Evolutionary conservation across 768 basidiomycete species (phyloP), one percentile per base, ranked within the genome.

Genomic region (Macrolepiota fuliginosa): DNA sequence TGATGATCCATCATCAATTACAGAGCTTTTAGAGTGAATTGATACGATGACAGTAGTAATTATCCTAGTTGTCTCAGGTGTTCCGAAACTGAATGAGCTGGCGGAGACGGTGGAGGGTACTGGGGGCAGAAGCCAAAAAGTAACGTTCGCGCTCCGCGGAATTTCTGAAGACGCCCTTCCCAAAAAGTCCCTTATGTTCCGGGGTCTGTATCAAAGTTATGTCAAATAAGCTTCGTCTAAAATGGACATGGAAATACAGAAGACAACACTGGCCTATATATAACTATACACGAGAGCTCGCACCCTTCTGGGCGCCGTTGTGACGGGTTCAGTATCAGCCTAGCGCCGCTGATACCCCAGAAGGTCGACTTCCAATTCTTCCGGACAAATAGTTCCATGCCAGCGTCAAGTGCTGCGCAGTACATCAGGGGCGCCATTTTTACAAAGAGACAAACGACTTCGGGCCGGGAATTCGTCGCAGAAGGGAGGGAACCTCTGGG

Each of bases 221-320:
- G 54, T 56, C 54, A 56, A 56, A 47, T 22, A 58, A 58, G 57
- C 47, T 58, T 58, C 49, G 36, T 36, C 50, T 51, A 24, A 49
- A 58, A 39, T 57, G 46, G 15, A 19, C 35, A 32, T 35, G 32
- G 29, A 22, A 15, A 15, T 17, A 46, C 27, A 29, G 27, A 42
- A 56, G 37, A 42, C 55, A 54, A 42, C 25, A 55, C 9, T 55
- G 47, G 35, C 13, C 56, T 58, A 58, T 49, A 50, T 56, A 45
- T 11, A 27, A 22, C 9, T 32, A 32, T 32, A 22, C 27, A 3
- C 25, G 17, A 50, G 57, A 39, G 24, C 32, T 58, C 47, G 50
- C 35, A 50, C 22, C 53, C 53, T 54, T 39, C n/a, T 58, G n/a
- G 35, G 47, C 46, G 32, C 57, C 47, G 49, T 22, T 11, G 25